Evolutionary conservation across 2,329 filamentous ascomycete genomes (phyloP).

Genomic region (Exophiala phaeomuriformis): DNA sequence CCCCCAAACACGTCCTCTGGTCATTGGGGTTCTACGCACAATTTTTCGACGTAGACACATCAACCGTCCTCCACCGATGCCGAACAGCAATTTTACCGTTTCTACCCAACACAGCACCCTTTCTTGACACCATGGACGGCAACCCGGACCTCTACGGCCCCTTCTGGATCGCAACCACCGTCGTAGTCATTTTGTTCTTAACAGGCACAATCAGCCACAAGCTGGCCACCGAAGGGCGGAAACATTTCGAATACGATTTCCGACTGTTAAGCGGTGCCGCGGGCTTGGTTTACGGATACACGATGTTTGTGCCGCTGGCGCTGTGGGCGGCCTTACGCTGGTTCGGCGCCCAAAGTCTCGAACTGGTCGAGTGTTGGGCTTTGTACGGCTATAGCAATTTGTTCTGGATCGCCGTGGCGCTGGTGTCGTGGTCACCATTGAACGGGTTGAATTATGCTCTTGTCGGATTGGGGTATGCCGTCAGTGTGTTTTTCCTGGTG

Average conservation of each 20-base stretch:
- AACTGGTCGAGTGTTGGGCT: constrained; percentile 89
- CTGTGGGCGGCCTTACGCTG: constrained; percentile 87
- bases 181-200: constrained; percentile 89
- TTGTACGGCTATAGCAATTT: constrained; percentile 95
- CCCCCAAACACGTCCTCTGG: constrained; percentile 84
- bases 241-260: constrained; percentile 46
- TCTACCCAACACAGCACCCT: constrained; percentile 76
- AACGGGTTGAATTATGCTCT: constrained; percentile 88
- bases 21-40: constrained; percentile 87
- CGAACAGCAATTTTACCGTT: constrained; percentile 78
- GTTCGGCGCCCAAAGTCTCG: constrained; percentile 90
- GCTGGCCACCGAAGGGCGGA: constrained; percentile 47
- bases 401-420: constrained; percentile 91
- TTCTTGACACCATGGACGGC: constrained; percentile 92
- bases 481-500: constrained; percentile 76
- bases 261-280: constrained; percentile 79
- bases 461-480: constrained; percentile 74
- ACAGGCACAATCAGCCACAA: constrained; percentile 94
- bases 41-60: constrained; percentile 97
- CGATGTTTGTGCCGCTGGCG: constrained; percentile 71
- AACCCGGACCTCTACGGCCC: constrained; percentile 96
- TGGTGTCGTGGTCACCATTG: constrained; percentile 83
- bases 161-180: constrained; percentile 97
- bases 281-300: constrained; percentile 93
- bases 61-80: constrained; percentile 78